A percentile compares a stretch with the other conserved stretches of the same genome.
phyloP scores from a whole-genome alignment of 768 basidiomycete genomes.

The Rhizopogon roseolus region DNA sequence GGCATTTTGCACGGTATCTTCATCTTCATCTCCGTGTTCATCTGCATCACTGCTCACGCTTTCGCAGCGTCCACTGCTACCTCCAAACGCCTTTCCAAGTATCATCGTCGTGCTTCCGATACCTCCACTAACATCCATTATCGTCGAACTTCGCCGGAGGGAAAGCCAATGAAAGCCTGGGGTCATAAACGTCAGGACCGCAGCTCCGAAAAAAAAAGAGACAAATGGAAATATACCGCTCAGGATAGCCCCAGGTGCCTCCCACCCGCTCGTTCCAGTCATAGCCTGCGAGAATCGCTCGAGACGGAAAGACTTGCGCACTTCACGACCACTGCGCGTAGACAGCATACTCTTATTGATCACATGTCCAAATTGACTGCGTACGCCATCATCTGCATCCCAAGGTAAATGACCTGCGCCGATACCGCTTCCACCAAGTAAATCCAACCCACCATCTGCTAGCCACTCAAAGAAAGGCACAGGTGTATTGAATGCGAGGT shows the following conservation, averaged over 20 bases:
- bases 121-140: conserved; percentile 71
- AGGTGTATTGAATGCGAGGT: conserved; percentile 56
- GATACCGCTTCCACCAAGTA: conserved; percentile 16
- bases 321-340: background rate
- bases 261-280: conserved; percentile 70
- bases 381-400: background rate
- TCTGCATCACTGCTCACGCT: conserved; percentile 1
- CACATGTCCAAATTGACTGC: background rate
- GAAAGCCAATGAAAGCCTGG: conserved; percentile 57
- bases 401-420: conserved; percentile 8
- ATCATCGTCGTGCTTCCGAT: conserved; percentile 50
- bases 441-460: conserved; percentile 46
- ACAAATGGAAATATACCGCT: conserved; percentile 34
- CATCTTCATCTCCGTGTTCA: background rate
- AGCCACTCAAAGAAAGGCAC: conserved; percentile 71
- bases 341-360: background rate
- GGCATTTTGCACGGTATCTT: background rate
- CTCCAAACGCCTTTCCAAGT: conserved; percentile 34
- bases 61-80: background rate
- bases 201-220: background rate
- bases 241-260: conserved; percentile 54
- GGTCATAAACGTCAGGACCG: background rate
- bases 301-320: conserved; percentile 45
- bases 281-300: conserved; percentile 74
- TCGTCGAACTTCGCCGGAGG: conserved; percentile 42